Evolutionary conservation across 2,329 filamentous ascomycete genomes (phyloP), one percentile per base, ranked within the genome.

Genomic region (Beauveria sp.): DNA sequence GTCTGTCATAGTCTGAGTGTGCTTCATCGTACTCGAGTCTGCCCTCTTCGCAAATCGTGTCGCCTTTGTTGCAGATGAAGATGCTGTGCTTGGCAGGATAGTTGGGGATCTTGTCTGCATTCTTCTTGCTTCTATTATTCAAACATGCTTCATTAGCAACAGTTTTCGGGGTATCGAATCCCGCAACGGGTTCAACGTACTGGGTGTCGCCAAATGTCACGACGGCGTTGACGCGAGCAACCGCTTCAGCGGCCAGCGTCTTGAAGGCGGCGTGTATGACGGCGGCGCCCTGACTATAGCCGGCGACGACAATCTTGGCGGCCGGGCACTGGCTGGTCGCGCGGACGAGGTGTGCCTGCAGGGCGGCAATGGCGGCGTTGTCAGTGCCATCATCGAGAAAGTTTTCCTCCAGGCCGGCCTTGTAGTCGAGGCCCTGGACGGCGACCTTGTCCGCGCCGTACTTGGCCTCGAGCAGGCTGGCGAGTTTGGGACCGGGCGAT

Each of bases 51-150:
- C 76, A 77, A 60, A 77, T 70, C 34, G 69, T 67, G 62, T 78
- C 76, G 55, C 74, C 74, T 9, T 62, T 16, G 64, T 76, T 76
- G 69, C 76, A 78, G 68, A 77, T 76, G 65, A 77, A 72, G 46
- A 74, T 70, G 55, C 73, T 75, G 66, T 73, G 71, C 52, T 73
- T 70, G 16, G 64, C 52, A 24, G 73, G 71, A 66, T 71, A 77
- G 45, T 71, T 69, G 42, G 65, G 65, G 59, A 77, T 75, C 54
- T 71, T 69, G 20, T 70, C 74, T 24, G 69, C 66, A 64, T 76
- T 73, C 58, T 76, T 71, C n/a, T 20, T 34, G 22, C 40, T 50
- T 3, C 59, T 54, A 43, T 34, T 3, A 14, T 28, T 28, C 10
- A 26, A 24, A 20, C 16, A 43, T 20, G 6, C 3, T 18, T 43